A percentile compares a stretch with the other conserved stretches of the same genome.
phyloP scores from a whole-genome alignment of 2,329 filamentous ascomycete species.

The Cordyceps farinosa region DNA sequence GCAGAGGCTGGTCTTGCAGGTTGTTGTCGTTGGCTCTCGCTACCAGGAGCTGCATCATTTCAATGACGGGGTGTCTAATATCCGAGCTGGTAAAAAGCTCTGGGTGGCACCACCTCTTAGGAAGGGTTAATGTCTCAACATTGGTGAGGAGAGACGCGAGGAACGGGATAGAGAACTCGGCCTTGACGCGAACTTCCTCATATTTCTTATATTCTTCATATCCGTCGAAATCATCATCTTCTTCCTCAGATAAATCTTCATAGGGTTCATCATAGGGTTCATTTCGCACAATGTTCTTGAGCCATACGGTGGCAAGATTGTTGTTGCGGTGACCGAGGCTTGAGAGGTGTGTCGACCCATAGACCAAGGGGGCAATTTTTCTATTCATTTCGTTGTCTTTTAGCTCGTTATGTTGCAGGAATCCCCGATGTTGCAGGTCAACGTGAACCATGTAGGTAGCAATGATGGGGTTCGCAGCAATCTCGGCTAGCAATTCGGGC shows the following conservation, averaged over 20 bases:
- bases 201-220: too few relatives aligned
- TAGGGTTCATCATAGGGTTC: too few relatives aligned
- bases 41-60: neutral
- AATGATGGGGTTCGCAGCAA: constrained; percentile 5
- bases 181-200: too few relatives aligned
- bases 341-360: neutral
- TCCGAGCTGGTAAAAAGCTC: neutral
- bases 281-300: neutral
- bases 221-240: too few relatives aligned
- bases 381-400: neutral
- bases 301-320: neutral
- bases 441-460: constrained; percentile 16
- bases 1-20: neutral
- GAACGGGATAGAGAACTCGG: neutral
- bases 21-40: neutral
- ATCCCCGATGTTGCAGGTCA: neutral
- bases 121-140: constrained; percentile 3
- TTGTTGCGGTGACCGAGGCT: neutral
- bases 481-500: neutral
- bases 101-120: neutral
- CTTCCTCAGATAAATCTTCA: too few relatives aligned
- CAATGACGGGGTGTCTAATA: neutral
- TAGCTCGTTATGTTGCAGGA: neutral
- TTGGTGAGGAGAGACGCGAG: constrained; percentile 1
- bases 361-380: neutral